Evolutionary conservation across 129 eudicot species (phyloP).

Genomic region (Centaurea solstitialis): DNA sequence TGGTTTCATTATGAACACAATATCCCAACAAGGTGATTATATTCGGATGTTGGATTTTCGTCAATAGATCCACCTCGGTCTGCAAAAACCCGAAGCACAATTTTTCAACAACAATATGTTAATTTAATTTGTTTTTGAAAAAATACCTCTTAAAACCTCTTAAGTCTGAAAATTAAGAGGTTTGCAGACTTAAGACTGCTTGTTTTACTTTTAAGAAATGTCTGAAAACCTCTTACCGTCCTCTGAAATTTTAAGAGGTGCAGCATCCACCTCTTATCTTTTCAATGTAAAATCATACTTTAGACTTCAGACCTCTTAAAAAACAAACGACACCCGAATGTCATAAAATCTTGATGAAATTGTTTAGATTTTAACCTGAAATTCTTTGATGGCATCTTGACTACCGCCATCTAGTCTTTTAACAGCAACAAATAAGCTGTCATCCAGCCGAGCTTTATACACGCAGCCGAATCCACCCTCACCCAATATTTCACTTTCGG

Average conservation of each 20-base stretch:
- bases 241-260: no score
- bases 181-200: no score
- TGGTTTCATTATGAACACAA: slow-evolving; percentile 61
- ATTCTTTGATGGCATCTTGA: slow-evolving; percentile 65
- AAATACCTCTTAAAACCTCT: no score
- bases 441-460: slow-evolving; percentile 57
- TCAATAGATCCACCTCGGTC: slow-evolving; percentile 85
- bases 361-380: slow-evolving; percentile 43
- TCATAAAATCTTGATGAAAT: background rate
- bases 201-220: no score
- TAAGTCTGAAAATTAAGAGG: no score
- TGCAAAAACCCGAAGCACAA: slow-evolving; percentile 37
- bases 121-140: no score
- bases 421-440: slow-evolving; percentile 54
- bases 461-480: slow-evolving; percentile 79
- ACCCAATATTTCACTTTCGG: slow-evolving; percentile 61
- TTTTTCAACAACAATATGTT: background rate
- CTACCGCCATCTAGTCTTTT: slow-evolving; percentile 53
- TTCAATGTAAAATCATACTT: no score
- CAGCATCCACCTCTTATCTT: no score
- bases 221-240: no score
- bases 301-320: no score
- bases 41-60: slow-evolving; percentile 88
- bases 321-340: no score
- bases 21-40: slow-evolving; percentile 77